Base-by-base conservation (phyloP, 305 asterid genomes). In the Solanum aculeatissimum region DNA sequence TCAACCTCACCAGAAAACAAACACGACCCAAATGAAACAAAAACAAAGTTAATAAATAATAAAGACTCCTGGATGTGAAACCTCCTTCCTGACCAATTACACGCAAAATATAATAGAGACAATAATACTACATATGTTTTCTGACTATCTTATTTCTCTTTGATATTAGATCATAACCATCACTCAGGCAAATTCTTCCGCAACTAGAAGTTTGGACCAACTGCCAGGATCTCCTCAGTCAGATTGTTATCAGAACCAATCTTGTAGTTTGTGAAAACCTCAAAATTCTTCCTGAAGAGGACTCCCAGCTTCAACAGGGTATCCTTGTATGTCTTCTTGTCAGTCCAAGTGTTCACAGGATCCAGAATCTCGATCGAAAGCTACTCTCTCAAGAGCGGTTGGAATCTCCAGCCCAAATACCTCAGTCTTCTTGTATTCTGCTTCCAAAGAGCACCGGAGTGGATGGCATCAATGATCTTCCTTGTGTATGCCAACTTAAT, bases 391-490 rank as follows among this genome's bases (percentile, higher is more conserved):
- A n/a, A 96, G 66, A 86, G 84, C 92, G 42, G 94, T 90, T 0
- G 98, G 99, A 86, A 96, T 94, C 90, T 96, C 97, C 8, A 96
- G 86, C 62, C 97, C 97, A 70, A 95, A 96, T 25, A 95, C 94
- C 14, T 96, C 93, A 0, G 97, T 95, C 88, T 87, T 93, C 35
- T 80, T 86, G 91, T 95, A 95, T n/a, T 90, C 92, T 7, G 93
- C 98, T 11, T 94, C 18, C 69, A 94, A 68, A 96, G 97, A 19
- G 78, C 87, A 18, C 99, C 98, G 0, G 97, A 92, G 89, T 96
- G 99, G 82, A 96, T 96, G 85, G 98, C 96, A 74, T 96, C 98
- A 2, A 96, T 96, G 75, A 96, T 96, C 85, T 94, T 96, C 90
- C 99, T 91, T 3, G 99, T 96, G 87, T 94, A 92, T 47, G 98